These are phyloP conservation scores for Pythium dissimile DNA, from an alignment of 352 stramenopile genomes.

Conservation along the genomic window DNA sequence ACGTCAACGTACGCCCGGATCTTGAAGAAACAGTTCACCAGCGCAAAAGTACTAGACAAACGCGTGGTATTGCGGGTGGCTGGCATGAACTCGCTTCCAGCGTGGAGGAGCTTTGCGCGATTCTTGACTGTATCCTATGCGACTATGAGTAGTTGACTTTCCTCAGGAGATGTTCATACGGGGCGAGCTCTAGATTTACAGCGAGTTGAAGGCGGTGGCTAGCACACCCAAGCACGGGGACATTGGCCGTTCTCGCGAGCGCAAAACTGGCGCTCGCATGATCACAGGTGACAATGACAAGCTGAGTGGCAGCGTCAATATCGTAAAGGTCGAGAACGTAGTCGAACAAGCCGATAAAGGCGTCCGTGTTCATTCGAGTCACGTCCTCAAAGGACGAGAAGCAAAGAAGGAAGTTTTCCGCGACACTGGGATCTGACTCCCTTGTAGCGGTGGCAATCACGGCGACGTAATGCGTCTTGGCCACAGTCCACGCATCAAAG, in stretches of 20 bases:
- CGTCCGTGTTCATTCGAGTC: background rate
- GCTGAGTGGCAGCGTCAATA: background rate
- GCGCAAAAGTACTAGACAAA: background rate
- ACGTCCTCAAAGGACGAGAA: background rate
- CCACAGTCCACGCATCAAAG: conserved; percentile 20
- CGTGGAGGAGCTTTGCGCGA: background rate
- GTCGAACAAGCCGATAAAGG: background rate
- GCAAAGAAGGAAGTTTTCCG: background rate
- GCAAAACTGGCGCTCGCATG: background rate
- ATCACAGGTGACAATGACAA: background rate
- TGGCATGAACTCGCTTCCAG: background rate
- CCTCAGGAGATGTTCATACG: background rate
- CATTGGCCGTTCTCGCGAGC: background rate
- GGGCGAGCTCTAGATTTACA: background rate
- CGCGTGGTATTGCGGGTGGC: background rate
- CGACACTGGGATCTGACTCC: background rate
- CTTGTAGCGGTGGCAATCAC: conserved; percentile 21
- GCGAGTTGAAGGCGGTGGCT: background rate
- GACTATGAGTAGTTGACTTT: background rate
- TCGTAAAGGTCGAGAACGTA: background rate
- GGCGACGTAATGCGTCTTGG: conserved; percentile 10
- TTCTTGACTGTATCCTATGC: background rate
- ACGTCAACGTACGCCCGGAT: background rate
- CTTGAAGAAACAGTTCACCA: background rate
- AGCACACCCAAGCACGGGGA: background rate